Base-by-base conservation (phyloP, 2,329 filamentous ascomycete species). In the Exserohilum turcica region DNA sequence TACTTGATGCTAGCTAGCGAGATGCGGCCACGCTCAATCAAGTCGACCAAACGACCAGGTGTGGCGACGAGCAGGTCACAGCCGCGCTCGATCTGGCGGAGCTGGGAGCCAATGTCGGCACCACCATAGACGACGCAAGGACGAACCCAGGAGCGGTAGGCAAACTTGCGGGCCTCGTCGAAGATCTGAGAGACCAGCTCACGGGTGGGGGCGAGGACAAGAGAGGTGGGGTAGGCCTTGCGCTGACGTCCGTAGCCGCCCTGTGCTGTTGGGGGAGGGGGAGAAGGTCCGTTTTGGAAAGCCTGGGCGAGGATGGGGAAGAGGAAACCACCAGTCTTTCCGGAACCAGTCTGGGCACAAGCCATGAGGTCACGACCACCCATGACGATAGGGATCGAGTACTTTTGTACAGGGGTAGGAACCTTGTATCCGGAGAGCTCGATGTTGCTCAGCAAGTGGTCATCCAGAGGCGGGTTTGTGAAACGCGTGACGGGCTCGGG, bases 1-100 rank as follows among this genome's bases (percentile, higher is more conserved):
- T 99, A 99, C 84, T 97, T 97, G 85, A 99, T 99, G 84, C 96
- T 97, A 78, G 88, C 86, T 50, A 99, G 88, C 38, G 94, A 97
- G 76, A 99, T 97, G 74, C 93, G 91, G 73, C 94, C 94, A 83
- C 94, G 91, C 84, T 97, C 94, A 74, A 99, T 95, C 79, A 99
- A 83, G 77, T 99, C 94, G 73, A 97, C 92, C 64, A 99, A 85
- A 87, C 94, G 91, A 79, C 94, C 94, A 50, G 94, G 94, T 48
- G 94, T 99, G 64, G 94, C 94, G 74, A 99, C 94, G 59, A 99
- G 86, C 56, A 99, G 84, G 83, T 99, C 94, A 71, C 94, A 99
- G 58, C 94, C 94, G 70, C 87, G 92, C 84, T 99, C 94, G 65
- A 99, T 97, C 80, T 96, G 92, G 71, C 94, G 93, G 54, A 99